phyloP scores from a whole-genome alignment of 2,329 filamentous ascomycete species.

The Fusarium sp. region DNA sequence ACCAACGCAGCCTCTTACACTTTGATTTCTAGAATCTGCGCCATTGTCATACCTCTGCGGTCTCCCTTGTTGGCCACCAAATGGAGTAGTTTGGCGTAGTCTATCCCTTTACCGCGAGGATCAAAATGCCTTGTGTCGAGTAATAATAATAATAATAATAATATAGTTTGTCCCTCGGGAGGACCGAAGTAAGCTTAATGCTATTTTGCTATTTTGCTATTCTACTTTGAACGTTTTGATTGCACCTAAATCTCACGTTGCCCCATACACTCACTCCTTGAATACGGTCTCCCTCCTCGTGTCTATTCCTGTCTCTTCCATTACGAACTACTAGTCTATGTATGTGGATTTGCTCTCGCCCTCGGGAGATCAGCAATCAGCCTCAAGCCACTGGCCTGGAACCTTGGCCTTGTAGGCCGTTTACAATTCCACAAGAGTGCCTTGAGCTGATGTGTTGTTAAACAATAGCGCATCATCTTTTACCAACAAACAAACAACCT shows the following conservation, averaged over 20 bases:
- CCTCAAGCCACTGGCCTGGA: slow-evolving; percentile 26
- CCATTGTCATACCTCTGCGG: slow-evolving; percentile 30
- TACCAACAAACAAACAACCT: slow-evolving; percentile 10
- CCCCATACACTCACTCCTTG: slow-evolving; percentile 1
- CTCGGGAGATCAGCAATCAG: slow-evolving; percentile 30
- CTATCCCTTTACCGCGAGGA: slow-evolving; percentile 21
- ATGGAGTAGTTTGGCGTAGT: slow-evolving; percentile 4
- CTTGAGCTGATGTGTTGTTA: slow-evolving; percentile 24
- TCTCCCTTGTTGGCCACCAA: slow-evolving; percentile 28
- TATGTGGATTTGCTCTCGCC: too few species aligned
- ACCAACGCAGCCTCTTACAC: slow-evolving; percentile 34
- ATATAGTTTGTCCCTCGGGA: background rate
- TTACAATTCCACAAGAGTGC: slow-evolving; percentile 16
- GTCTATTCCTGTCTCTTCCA: slow-evolving; percentile 26
- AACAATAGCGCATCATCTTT: slow-evolving; percentile 8
- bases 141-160: too few species aligned
- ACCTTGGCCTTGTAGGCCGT: background rate
- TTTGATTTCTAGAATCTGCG: slow-evolving; percentile 22
- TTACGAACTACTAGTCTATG: too few species aligned
- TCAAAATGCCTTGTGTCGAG: background rate
- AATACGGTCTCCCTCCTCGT: slow-evolving; percentile 16
- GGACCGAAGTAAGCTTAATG: slow-evolving; percentile 5
- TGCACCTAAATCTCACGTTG: background rate
- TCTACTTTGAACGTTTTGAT: background rate
- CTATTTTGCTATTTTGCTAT: background rate